A percentile compares a stretch with the other conserved stretches of the same genome.
Conservation (phyloP, 805 yeast genomes). For the Sugiyamaella floridensis region DNA sequence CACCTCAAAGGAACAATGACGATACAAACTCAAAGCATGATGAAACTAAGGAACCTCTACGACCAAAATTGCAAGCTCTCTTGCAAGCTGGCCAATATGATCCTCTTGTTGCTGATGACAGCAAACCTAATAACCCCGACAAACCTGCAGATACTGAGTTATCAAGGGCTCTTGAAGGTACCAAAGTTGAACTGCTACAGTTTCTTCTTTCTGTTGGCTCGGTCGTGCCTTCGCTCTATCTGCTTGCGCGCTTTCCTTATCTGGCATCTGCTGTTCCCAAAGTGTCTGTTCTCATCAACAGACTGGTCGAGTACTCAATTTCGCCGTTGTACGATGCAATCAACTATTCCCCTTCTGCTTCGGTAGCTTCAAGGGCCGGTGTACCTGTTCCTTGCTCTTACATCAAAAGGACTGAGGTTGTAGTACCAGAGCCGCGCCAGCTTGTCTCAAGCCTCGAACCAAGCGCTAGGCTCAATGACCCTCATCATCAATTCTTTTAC, state of each 20-base stretch:
- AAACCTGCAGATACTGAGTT: neutral
- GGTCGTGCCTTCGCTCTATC: slow-evolving; percentile 51
- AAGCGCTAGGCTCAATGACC: neutral
- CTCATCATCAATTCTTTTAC: slow-evolving; percentile 37
- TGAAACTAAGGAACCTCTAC: neutral
- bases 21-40: slow-evolving; percentile 30
- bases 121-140: neutral
- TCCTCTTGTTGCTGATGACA: neutral
- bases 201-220: slow-evolving; percentile 53
- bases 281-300: slow-evolving; percentile 40
- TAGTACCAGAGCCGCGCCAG: neutral
- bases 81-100: neutral
- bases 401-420: slow-evolving; percentile 10
- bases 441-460: neutral
- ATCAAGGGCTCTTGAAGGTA: neutral
- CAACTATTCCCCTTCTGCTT: neutral
- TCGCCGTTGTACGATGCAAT: slow-evolving; percentile 39
- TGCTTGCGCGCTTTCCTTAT: slow-evolving; percentile 56
- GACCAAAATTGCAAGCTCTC: neutral
- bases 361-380: neutral
- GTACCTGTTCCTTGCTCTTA: slow-evolving; percentile 8
- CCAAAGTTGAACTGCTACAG: slow-evolving; percentile 44
- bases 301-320: slow-evolving; percentile 44
- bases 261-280: slow-evolving; percentile 49
- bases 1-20: slow-evolving; percentile 34